These are phyloP conservation scores for Neonothopanus nambi DNA, from an alignment of 1,284 basidiomycete species.

Conservation along the genomic window DNA sequence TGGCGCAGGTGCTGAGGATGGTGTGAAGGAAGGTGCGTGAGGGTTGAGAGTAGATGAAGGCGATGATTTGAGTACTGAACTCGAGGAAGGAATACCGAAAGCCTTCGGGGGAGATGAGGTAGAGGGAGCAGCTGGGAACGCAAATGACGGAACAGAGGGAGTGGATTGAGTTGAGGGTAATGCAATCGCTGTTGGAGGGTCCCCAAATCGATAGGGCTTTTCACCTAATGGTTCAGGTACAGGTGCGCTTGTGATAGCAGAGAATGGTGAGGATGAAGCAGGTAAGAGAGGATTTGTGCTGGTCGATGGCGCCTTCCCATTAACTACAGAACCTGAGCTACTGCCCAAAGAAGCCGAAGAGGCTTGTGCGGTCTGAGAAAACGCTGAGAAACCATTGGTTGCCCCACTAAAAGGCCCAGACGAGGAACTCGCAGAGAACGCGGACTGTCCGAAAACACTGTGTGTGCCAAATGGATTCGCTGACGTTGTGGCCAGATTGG, in stretches of 20 bases:
- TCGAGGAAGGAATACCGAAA: not conserved
- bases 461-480: constrained; percentile 20
- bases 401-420: not conserved
- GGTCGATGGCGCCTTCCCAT: not conserved
- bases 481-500: constrained; percentile 8
- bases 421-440: not conserved
- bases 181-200: too few relatives aligned
- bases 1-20: constrained; percentile 1
- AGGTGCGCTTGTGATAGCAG: too few relatives aligned
- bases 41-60: constrained; percentile 23
- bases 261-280: not conserved
- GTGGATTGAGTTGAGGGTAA: not conserved
- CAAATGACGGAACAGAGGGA: constrained; percentile 18
- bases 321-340: too few relatives aligned
- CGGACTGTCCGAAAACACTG: not conserved
- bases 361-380: constrained; percentile 4
- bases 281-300: not conserved
- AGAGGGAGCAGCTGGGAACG: constrained; percentile 39
- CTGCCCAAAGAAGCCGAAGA: not conserved
- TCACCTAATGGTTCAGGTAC: too few relatives aligned
- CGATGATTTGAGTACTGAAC: not conserved
- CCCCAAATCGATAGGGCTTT: too few relatives aligned
- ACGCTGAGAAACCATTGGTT: constrained; percentile 8
- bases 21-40: constrained; percentile 29
- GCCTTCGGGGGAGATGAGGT: constrained; percentile 5